Percentiles rank a stretch among this genome's conserved stretches.
These are phyloP conservation scores for Alternaria longipes DNA, from an alignment of 2,329 filamentous ascomycete genomes.

Conservation along the genomic window DNA sequence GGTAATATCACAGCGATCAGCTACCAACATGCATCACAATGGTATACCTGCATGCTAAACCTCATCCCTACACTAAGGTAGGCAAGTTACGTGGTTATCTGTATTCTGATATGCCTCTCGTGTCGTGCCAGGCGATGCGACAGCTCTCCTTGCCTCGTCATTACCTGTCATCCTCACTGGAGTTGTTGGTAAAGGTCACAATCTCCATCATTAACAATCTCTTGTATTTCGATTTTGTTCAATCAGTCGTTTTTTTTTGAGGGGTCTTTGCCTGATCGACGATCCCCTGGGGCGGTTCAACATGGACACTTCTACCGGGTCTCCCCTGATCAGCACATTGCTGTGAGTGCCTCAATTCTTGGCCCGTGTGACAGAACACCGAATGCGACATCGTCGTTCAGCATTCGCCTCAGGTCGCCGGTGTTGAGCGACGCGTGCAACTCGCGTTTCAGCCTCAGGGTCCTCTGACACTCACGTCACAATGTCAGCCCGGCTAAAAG, in stretches of 20 bases:
- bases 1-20: background rate
- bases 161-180: background rate
- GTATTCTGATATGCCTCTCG: background rate
- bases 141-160: background rate
- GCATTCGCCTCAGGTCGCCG: constrained; percentile 11
- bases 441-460: constrained; percentile 35
- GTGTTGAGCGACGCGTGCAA: constrained; percentile 10
- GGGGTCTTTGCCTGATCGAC: background rate
- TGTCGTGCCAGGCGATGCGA: background rate
- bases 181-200: background rate
- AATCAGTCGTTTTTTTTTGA: background rate
- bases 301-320: background rate
- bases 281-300: background rate
- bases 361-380: background rate
- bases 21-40: background rate
- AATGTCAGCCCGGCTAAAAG: constrained; percentile 23
- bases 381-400: constrained; percentile 6
- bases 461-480: constrained; percentile 33
- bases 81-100: background rate
- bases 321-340: background rate
- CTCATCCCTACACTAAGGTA: background rate
- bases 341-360: background rate
- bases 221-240: background rate
- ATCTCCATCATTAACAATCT: background rate
- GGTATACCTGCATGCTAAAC: background rate